Evolutionary conservation across 108 stramenopile species (phyloP).

Genomic region (Nitzschia palea): DNA sequence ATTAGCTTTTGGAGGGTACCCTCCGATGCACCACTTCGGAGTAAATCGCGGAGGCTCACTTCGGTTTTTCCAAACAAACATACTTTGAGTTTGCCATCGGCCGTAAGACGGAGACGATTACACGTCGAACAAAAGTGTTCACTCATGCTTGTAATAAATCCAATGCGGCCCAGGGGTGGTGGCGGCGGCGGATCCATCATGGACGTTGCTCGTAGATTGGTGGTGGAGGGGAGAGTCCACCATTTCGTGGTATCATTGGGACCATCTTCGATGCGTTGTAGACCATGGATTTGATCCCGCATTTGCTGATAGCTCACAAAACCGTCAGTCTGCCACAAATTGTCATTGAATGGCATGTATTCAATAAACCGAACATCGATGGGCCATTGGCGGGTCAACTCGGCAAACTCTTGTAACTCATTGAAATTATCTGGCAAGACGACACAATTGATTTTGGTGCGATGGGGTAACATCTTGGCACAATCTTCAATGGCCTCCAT

Average conservation of each 20-base stretch:
- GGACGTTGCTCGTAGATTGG: not conserved
- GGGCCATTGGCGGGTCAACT: constrained; percentile 59
- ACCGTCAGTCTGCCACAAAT: constrained; percentile 79
- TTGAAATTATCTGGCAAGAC: constrained; percentile 93
- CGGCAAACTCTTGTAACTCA: constrained; percentile 87
- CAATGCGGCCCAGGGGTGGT: constrained; percentile 59
- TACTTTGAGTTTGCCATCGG: constrained; percentile 96
- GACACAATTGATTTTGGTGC: constrained; percentile 96
- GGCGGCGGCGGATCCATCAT: not conserved
- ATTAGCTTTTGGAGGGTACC: constrained; percentile 61
- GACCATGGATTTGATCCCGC: constrained; percentile 48
- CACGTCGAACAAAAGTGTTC: constrained; percentile 97
- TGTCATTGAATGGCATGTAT: constrained; percentile 99
- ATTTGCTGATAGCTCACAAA: constrained; percentile 91
- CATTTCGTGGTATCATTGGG: constrained; percentile 98
- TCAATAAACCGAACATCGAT: constrained; percentile 98
- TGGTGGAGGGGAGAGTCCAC: constrained; percentile 57
- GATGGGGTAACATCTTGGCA: constrained; percentile 35
- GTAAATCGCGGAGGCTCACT: constrained; percentile 82
- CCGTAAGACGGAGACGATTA: constrained; percentile 97
- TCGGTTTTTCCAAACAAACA: constrained; percentile 95
- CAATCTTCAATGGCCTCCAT: constrained; percentile 71
- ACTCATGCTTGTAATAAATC: constrained; percentile 99
- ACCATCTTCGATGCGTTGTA: constrained; percentile 61
- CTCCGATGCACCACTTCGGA: constrained; percentile 59